Evolutionary conservation across 148 eudicot genomes (phyloP), one percentile per base, ranked within the genome.

Genomic region (Fagopyrum homotropicum): DNA sequence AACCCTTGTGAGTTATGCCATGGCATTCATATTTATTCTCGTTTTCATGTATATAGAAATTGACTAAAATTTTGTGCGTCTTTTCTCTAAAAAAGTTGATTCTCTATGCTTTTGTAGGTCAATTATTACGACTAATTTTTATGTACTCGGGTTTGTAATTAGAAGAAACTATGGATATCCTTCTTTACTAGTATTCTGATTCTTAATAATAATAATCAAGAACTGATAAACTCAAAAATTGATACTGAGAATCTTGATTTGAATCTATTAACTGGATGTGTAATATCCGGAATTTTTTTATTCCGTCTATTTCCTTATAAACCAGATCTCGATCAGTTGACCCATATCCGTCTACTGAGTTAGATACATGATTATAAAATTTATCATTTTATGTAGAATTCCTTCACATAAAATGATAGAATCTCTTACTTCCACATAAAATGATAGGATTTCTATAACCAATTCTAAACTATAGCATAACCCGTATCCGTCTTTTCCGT

Each of bases 1-100:
- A 45, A 90, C 96, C 81, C 85, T 90, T 73, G 96, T 88, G 71
- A 90, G 92, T 86, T 45, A 26, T 69, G 48, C 17, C 50, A 5
- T 44, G 15, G 11, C 19, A 2, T 69, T 45, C 1, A 7, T 69
- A 4, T 69, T 1, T 59, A 59, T 59, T 59, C 43, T 26, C 44
- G 8, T 29, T n/a, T 35, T 64, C 70, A 35, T 64, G 70, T 45
- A 64, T 22, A 22, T 64, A 35, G 46, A 12, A 4, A 10, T 64
- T 64, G 70, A 35, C 45, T 64, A 64, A 64, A 48, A 30, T 64
- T 64, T n/a, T 30, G 17, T 64, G 10, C 47, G 3, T 51, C 4
- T 59, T 19, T 17, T 5, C 1, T 50, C 15, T 68, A 19, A 59
- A 6, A 30, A 15, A 11, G 15, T 26, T 22, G 26, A 22, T 22